phyloP scores from a whole-genome alignment of 225 moss, liverwort and hornwort genomes.

The Pseudoscleropodium purum region DNA sequence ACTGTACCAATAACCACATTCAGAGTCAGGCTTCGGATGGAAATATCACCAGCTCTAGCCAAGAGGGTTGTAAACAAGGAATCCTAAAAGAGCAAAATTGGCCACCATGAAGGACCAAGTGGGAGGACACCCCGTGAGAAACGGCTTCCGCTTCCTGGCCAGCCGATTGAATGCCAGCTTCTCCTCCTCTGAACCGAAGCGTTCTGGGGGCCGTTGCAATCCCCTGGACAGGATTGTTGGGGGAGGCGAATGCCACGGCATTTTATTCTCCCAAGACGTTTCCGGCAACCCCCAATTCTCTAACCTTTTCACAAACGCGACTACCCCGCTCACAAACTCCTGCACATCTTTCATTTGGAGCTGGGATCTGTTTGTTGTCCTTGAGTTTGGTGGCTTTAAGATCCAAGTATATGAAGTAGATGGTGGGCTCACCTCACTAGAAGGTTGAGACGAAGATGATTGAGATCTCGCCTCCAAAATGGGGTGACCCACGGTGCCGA shows the following conservation, averaged over 20 bases:
- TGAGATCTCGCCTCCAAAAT: neutral
- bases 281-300: constrained; percentile 49
- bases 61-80: neutral
- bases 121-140: neutral
- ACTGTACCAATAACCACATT: neutral
- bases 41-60: neutral
- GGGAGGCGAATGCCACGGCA: constrained; percentile 86
- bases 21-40: neutral
- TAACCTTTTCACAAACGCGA: constrained; percentile 18
- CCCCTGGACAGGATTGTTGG: neutral
- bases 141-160: neutral
- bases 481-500: neutral
- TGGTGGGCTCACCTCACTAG: neutral
- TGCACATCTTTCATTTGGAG: constrained; percentile 51
- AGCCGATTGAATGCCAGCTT: constrained; percentile 37
- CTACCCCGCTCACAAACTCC: constrained; percentile 20
- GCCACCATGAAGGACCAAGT: neutral
- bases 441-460: neutral
- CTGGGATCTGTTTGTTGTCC: neutral
- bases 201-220: neutral
- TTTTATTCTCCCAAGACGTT: constrained; percentile 78
- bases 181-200: constrained; percentile 57
- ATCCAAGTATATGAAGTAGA: neutral
- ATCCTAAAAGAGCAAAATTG: neutral
- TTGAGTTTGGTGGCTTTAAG: neutral